These are phyloP conservation scores for Apodospora peruviana DNA, from an alignment of 495 filamentous ascomycete species.

Conservation along the genomic window DNA sequence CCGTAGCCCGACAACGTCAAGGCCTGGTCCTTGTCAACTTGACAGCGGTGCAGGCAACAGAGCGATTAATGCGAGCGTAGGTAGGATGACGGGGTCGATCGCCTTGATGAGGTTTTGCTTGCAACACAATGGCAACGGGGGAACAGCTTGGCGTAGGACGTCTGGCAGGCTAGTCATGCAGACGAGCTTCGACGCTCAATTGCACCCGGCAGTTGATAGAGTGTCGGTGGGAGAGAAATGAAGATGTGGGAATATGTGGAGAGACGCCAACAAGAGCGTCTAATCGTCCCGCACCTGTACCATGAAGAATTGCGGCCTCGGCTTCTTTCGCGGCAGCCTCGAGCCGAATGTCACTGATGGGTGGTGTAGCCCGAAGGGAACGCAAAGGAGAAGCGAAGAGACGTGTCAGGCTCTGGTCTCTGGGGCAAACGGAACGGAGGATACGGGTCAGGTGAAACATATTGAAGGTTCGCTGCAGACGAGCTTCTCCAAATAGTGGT, in stretches of 20 bases:
- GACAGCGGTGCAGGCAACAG: background rate
- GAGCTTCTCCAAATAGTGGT: constrained; percentile 10
- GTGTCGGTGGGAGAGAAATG: too few species aligned
- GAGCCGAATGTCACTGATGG: background rate
- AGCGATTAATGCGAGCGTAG: constrained; percentile 9
- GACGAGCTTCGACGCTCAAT: too few species aligned
- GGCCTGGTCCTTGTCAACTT: constrained; percentile 23
- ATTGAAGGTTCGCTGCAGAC: constrained; percentile 18
- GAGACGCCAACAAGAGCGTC: too few species aligned
- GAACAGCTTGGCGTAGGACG: background rate
- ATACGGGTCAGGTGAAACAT: constrained; percentile 8
- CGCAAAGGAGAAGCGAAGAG: background rate
- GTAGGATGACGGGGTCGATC: background rate
- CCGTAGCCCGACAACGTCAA: constrained; percentile 23
- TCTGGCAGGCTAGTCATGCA: too few species aligned
- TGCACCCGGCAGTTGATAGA: too few species aligned
- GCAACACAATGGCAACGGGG: background rate
- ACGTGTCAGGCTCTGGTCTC: background rate
- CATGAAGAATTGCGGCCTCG: too few species aligned
- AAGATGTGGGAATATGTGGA: too few species aligned
- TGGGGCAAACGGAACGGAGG: constrained; percentile 1
- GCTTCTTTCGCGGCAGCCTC: too few species aligned
- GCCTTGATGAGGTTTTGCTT: background rate
- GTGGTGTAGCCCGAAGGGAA: background rate
- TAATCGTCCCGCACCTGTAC: too few species aligned